These are phyloP conservation scores for Diaporthe destruens DNA, from an alignment of 2,329 filamentous ascomycete species.

Conservation along the genomic window DNA sequence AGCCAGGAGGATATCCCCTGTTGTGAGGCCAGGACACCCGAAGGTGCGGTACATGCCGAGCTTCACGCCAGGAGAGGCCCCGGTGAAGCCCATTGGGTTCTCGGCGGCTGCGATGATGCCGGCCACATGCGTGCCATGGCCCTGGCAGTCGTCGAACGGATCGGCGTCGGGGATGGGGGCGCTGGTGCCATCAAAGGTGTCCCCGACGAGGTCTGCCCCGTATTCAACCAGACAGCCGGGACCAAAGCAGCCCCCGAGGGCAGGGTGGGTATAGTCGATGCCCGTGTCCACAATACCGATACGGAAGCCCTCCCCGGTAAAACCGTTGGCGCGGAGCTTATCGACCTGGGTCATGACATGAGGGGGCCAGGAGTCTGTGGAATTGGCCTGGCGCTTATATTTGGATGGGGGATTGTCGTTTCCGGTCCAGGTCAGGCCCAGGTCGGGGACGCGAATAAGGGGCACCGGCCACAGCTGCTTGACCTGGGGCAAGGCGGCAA, in stretches of 20 bases:
- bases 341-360: constrained; percentile 54
- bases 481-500: constrained; percentile 46
- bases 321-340: constrained; percentile 56
- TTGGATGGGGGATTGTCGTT: constrained; percentile 15
- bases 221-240: constrained; percentile 60
- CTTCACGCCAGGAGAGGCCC: constrained; percentile 56
- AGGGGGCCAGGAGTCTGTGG: constrained; percentile 42
- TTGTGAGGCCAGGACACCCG: constrained; percentile 47
- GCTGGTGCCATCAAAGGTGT: constrained; percentile 46
- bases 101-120: constrained; percentile 60
- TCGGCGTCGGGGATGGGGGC: constrained; percentile 55
- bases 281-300: constrained; percentile 57
- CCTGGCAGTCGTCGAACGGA: constrained; percentile 54
- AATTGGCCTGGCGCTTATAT: constrained; percentile 26
- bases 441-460: constrained; percentile 39
- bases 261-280: constrained; percentile 64
- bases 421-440: constrained; percentile 18
- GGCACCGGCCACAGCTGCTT: constrained; percentile 51
- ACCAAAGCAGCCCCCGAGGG: constrained; percentile 66
- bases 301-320: constrained; percentile 59
- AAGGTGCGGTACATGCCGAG: constrained; percentile 58
- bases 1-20: constrained; percentile 56
- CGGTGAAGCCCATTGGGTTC: constrained; percentile 54
- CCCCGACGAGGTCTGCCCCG: constrained; percentile 62
- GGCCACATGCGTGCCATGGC: constrained; percentile 61